Evolutionary conservation across 129 eudicot genomes (phyloP), one percentile per base, ranked within the genome.

Genomic region (Chrysanthemum makinoi): DNA sequence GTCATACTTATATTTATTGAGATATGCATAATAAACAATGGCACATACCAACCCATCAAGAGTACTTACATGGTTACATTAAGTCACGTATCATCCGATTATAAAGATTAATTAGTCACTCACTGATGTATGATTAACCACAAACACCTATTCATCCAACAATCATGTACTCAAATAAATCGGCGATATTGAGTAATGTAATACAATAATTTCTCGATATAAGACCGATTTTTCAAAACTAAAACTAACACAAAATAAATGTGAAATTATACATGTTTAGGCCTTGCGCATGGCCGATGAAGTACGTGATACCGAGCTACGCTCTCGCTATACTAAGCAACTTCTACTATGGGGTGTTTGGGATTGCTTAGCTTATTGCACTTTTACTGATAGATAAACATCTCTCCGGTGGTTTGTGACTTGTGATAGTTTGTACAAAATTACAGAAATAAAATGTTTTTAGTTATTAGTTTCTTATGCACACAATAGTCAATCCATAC

Each of bases 51-150:
- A 93, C 96, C 98, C 98, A 93, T 44, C 98, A 96, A 74, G 96
- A 95, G 81, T 93, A 96, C 73, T 93, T 93, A 96, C 98, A 93
- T 93, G 16, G 89, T 93, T 68, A 93, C 96, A 79, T 96, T 92
- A 82, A 93, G 89, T 81, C n/a, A n/a, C n/a, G 96, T 88, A 80
- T 93, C 96, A 93, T 93, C 83, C 87, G 96, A 51, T 93, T 66
- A 93, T 80, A 64, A 93, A 70, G 53, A 93, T 85, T 83, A 93
- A 26, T 26, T 26, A 93, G 76, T 93, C 98, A 79, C 89, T 87
- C 98, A 93, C 89, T 52, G 98, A 93, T 44, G 98, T 89, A 81
- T 93, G 98, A 76, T 93, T 93, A 28, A 96, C 98, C 74, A 93
- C 98, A 89, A 89, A 93, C 71, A 93, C 98, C 98, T 89, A 89